Conservation (phyloP, 257 asterid species). For the Nicotiana attenuata region DNA sequence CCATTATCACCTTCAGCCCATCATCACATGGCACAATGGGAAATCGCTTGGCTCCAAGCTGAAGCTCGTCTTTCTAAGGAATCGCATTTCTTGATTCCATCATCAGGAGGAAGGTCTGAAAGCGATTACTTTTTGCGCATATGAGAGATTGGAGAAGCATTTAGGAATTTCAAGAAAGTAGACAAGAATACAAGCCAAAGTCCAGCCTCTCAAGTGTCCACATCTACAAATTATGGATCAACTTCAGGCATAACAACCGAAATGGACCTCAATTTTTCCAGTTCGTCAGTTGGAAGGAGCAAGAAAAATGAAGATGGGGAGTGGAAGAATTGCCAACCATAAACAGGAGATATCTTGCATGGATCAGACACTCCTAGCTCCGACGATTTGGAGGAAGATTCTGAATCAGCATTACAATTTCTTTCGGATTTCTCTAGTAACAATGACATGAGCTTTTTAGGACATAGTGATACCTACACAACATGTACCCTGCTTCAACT, state of each 20-base stretch:
- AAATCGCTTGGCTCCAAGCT: slow-evolving; percentile 82
- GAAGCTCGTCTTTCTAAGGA: slow-evolving; percentile 81
- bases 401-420: slow-evolving; percentile 68
- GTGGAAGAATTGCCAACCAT: slow-evolving; percentile 23
- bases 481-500: slow-evolving; percentile 26
- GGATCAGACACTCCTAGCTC: slow-evolving; percentile 38
- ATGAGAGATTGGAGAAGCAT: slow-evolving; percentile 70
- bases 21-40: slow-evolving; percentile 99
- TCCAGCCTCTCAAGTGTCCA: slow-evolving; percentile 15
- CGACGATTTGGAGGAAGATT: slow-evolving; percentile 56
- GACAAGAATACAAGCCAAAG: neutral
- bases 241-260: slow-evolving; percentile 39
- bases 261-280: slow-evolving; percentile 14
- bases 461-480: slow-evolving; percentile 17
- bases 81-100: slow-evolving; percentile 31
- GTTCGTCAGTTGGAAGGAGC: slow-evolving; percentile 10
- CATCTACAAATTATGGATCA: slow-evolving; percentile 39
- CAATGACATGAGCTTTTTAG: slow-evolving; percentile 88
- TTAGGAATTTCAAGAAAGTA: slow-evolving; percentile 33
- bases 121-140: slow-evolving; percentile 53
- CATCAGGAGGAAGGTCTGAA: slow-evolving; percentile 19
- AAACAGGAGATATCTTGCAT: slow-evolving; percentile 14
- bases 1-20: slow-evolving; percentile 57
- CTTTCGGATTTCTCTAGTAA: slow-evolving; percentile 62
- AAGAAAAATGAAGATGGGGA: slow-evolving; percentile 26